phyloP scores from a whole-genome alignment of 805 yeast genomes.

The Kluyveromyces siamensis region DNA sequence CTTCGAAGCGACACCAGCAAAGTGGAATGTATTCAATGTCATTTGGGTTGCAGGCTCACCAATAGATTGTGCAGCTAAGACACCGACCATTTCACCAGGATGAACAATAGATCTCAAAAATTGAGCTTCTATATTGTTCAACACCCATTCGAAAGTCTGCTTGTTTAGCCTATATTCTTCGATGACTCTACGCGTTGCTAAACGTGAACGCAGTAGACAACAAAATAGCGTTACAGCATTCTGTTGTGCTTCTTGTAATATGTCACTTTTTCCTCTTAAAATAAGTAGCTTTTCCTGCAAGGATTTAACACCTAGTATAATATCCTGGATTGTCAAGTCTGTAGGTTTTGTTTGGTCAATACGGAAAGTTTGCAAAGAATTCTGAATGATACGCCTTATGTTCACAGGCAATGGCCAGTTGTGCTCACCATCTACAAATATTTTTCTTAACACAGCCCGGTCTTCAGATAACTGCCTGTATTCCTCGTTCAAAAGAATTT shows the following conservation, averaged over 20 bases:
- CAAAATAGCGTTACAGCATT: slow-evolving; percentile 88
- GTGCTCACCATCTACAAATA: slow-evolving; percentile 88
- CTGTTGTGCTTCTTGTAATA: slow-evolving; percentile 77
- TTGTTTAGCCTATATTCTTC: slow-evolving; percentile 82
- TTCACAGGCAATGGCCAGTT: slow-evolving; percentile 98
- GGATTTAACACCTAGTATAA: slow-evolving; percentile 61
- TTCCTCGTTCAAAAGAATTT: slow-evolving; percentile 73
- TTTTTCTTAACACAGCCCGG: slow-evolving; percentile 70
- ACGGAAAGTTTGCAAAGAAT: slow-evolving; percentile 94
- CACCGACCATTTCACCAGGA: slow-evolving; percentile 99
- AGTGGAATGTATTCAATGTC: slow-evolving; percentile 96
- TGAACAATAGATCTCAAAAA: slow-evolving; percentile 86
- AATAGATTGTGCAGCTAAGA: slow-evolving; percentile 92
- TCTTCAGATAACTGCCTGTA: slow-evolving; percentile 69
- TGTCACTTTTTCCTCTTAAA: slow-evolving; percentile 69
- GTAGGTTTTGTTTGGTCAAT: slow-evolving; percentile 85
- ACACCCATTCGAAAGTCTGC: slow-evolving; percentile 89
- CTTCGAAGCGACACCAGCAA: slow-evolving; percentile 96
- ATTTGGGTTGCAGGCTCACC: slow-evolving; percentile 98
- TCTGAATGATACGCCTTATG: slow-evolving; percentile 90
- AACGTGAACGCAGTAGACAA: slow-evolving; percentile 84
- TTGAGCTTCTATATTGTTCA: slow-evolving; percentile 90
- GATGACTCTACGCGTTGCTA: slow-evolving; percentile 82
- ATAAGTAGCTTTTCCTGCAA: slow-evolving; percentile 63
- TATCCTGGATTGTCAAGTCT: slow-evolving; percentile 77